Evolutionary conservation across 306 rosid genomes (phyloP).

Genomic region (Vicia villosa): DNA sequence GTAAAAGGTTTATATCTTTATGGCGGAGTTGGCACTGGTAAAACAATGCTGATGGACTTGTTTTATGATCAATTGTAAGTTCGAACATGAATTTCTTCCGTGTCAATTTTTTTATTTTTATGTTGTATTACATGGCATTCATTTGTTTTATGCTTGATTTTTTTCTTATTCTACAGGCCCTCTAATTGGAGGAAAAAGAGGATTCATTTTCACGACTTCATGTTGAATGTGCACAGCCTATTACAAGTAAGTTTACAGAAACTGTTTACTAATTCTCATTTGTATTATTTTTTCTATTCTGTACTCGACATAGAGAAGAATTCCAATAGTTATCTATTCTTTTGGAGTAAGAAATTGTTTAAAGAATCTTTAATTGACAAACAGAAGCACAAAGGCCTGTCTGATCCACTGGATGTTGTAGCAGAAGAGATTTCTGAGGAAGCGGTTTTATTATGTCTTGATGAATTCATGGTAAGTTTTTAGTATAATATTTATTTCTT

Average conservation of each 20-base stretch:
- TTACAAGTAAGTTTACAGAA: conserved; percentile 71
- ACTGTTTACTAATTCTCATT: conserved; percentile 9
- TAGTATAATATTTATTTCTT: conserved; percentile 4
- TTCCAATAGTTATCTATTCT: conserved; percentile 20
- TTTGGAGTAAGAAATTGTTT: conserved; percentile 19
- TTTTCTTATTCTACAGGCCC: conserved; percentile 57
- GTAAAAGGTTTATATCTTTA: conserved; percentile 91
- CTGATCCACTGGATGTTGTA: conserved; percentile 94
- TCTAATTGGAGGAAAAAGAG: conserved; percentile 83
- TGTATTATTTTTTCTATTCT: not conserved
- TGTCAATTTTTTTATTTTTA: conserved; percentile 26
- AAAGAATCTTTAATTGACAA: conserved; percentile 22
- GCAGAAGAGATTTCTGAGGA: conserved; percentile 91
- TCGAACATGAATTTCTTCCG: conserved; percentile 28
- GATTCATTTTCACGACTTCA: conserved; percentile 97
- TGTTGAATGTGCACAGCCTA: conserved; percentile 88
- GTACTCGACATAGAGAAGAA: not conserved
- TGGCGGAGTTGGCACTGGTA: conserved; percentile 99
- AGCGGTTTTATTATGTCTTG: conserved; percentile 85
- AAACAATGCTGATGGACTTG: conserved; percentile 99
- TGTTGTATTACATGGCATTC: conserved; percentile 10
- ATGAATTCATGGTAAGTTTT: conserved; percentile 85
- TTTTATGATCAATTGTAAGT: conserved; percentile 91
- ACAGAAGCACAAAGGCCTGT: conserved; percentile 77
- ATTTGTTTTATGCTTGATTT: conserved; percentile 31